Evolutionary conservation across 495 filamentous ascomycete genomes (phyloP).

Genomic region (Trichocladium uniseriatum): DNA sequence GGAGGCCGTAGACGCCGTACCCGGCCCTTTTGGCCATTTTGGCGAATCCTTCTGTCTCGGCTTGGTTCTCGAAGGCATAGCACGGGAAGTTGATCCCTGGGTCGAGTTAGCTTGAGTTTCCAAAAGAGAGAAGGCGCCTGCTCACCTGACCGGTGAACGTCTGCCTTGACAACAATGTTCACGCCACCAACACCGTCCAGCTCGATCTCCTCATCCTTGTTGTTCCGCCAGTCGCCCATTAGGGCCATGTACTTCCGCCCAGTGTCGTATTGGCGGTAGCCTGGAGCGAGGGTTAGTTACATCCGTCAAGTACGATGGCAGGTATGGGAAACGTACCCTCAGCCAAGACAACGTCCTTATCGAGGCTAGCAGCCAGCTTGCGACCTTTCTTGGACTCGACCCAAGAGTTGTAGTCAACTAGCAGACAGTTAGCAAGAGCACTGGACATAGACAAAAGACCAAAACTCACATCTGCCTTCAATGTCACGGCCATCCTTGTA

Average conservation of each 20-base stretch:
- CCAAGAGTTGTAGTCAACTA: constrained; percentile 99
- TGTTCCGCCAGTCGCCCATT: constrained; percentile 83
- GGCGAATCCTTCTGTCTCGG: constrained; percentile 96
- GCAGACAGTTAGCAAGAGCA: constrained; percentile 11
- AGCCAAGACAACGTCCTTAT: constrained; percentile 71
- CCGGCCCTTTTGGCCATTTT: constrained; percentile 98
- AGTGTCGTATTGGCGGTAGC: constrained; percentile 88
- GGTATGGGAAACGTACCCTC: constrained; percentile 50
- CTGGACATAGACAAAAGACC: background rate
- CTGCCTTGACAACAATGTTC: constrained; percentile 93
- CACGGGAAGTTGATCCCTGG: constrained; percentile 92
- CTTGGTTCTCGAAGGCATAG: constrained; percentile 98
- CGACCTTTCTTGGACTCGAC: constrained; percentile 81
- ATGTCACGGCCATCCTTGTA: constrained; percentile 76
- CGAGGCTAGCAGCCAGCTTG: constrained; percentile 59
- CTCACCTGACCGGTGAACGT: constrained; percentile 88
- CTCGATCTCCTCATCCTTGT: constrained; percentile 83
- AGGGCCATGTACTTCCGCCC: constrained; percentile 75
- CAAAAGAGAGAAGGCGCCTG: background rate
- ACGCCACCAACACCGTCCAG: constrained; percentile 96
- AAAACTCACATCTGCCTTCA: constrained; percentile 79
- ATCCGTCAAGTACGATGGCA: background rate
- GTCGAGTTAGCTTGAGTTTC: constrained; percentile 10
- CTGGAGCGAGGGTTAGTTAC: constrained; percentile 30
- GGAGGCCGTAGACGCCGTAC: constrained; percentile 83